Percentiles rank a stretch among this genome's conserved stretches.
phyloP scores from a whole-genome alignment of 225 moss, liverwort and hornwort species.

The Rhytidiadelphus loreus region DNA sequence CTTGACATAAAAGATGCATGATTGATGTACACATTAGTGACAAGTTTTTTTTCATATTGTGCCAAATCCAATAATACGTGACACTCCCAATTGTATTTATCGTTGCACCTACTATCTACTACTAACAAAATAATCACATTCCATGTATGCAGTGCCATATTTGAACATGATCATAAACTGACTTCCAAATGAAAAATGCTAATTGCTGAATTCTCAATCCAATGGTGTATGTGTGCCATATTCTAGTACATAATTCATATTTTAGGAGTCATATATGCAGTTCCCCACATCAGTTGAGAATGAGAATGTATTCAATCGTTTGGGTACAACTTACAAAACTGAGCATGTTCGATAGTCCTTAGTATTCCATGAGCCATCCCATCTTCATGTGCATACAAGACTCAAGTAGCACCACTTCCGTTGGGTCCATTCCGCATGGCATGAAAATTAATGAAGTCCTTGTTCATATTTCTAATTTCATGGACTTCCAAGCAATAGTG shows the following conservation, averaged over 20 bases:
- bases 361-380: not conserved
- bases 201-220: not conserved
- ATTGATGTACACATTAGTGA: not conserved
- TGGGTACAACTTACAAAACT: not conserved
- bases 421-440: not conserved
- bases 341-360: not conserved
- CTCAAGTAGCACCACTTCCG: not conserved
- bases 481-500: not conserved
- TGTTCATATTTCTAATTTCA: not conserved
- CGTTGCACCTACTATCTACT: not conserved
- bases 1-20: not conserved
- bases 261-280: not conserved
- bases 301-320: not conserved
- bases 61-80: not conserved
- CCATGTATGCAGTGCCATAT: not conserved
- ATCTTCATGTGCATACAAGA: not conserved
- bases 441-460: not conserved
- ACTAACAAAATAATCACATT: not conserved
- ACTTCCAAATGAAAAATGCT: not conserved
- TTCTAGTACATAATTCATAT: not conserved
- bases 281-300: not conserved
- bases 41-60: not conserved
- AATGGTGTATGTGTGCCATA: too few relatives aligned
- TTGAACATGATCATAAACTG: not conserved
- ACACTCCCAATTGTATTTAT: not conserved